These are phyloP conservation scores for Bauhinia variegata DNA, from an alignment of 306 rosid genomes.

Conservation along the genomic window DNA sequence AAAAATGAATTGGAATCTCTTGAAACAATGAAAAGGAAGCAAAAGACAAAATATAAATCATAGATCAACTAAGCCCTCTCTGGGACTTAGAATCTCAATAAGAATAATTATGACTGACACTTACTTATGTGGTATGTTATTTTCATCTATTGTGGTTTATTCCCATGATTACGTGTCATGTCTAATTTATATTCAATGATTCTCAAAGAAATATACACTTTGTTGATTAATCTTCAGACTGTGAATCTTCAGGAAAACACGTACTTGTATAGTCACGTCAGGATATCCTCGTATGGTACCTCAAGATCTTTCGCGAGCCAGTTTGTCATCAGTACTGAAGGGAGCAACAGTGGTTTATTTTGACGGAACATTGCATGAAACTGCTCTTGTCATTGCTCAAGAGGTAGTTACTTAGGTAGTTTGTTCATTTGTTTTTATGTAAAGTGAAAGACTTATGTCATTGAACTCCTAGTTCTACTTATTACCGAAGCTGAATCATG, in stretches of 20 bases:
- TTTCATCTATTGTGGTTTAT: background rate
- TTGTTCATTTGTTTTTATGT: no score
- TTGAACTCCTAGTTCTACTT: background rate
- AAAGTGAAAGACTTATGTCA: no score
- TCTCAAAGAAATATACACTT: constrained; percentile 6
- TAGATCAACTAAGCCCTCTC: no score
- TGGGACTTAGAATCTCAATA: no score
- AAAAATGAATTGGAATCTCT: no score
- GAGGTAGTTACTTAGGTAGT: no score
- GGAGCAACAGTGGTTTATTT: constrained; percentile 76
- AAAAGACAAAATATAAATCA: no score
- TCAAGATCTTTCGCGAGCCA: constrained; percentile 57
- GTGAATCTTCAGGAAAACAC: constrained; percentile 74
- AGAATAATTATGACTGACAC: background rate
- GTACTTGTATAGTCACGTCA: constrained; percentile 83
- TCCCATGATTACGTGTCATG: constrained; percentile 1
- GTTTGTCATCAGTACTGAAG: constrained; percentile 63
- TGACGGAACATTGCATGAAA: constrained; percentile 72
- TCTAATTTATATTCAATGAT: background rate
- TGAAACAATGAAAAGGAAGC: no score
- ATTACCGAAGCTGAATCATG: constrained; percentile 23
- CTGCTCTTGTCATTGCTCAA: constrained; percentile 77
- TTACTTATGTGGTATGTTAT: background rate
- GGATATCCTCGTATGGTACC: constrained; percentile 84
- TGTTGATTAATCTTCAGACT: constrained; percentile 35